Percentiles rank a stretch among this genome's conserved stretches.
phyloP scores from a whole-genome alignment of 345 rosid species.

The Rhodamnia rubescens region DNA sequence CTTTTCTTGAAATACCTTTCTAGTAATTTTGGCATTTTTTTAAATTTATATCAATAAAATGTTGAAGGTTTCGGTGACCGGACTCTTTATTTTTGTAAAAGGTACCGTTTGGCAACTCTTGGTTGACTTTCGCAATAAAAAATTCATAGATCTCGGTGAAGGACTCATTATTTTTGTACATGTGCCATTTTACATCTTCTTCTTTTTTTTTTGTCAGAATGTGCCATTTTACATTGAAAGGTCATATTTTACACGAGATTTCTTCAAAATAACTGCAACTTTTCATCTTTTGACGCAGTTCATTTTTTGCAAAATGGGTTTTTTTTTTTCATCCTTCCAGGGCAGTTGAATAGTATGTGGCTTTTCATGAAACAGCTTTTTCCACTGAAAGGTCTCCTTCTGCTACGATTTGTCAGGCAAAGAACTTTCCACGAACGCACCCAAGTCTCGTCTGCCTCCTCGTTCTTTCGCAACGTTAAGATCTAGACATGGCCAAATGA shows the following conservation, averaged over 20 bases:
- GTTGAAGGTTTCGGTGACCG: not conserved
- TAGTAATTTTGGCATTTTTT: not conserved
- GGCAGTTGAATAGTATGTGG: not conserved
- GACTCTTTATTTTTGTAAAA: not conserved
- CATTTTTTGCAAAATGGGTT: not conserved
- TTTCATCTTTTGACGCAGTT: not conserved
- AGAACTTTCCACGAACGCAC: too few relatives aligned
- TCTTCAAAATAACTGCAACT: not conserved
- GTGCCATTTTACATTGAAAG: not conserved
- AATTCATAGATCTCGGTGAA: too few relatives aligned
- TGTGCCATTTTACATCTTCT: not conserved
- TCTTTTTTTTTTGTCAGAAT: too few relatives aligned
- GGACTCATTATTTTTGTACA: too few relatives aligned
- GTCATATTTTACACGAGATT: not conserved
- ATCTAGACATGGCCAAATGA: too few relatives aligned
- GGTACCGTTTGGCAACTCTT: not conserved
- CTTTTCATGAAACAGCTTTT: not conserved
- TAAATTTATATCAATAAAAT: not conserved
- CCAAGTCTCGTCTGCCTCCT: too few relatives aligned
- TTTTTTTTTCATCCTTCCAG: not conserved
- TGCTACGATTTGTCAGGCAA: not conserved
- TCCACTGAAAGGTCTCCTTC: not conserved
- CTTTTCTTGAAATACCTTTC: not conserved
- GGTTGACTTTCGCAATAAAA: too few relatives aligned
- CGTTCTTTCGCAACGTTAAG: too few relatives aligned